Base-by-base conservation (phyloP, 208 protist genomes). In the Novymonas esmeraldas region DNA sequence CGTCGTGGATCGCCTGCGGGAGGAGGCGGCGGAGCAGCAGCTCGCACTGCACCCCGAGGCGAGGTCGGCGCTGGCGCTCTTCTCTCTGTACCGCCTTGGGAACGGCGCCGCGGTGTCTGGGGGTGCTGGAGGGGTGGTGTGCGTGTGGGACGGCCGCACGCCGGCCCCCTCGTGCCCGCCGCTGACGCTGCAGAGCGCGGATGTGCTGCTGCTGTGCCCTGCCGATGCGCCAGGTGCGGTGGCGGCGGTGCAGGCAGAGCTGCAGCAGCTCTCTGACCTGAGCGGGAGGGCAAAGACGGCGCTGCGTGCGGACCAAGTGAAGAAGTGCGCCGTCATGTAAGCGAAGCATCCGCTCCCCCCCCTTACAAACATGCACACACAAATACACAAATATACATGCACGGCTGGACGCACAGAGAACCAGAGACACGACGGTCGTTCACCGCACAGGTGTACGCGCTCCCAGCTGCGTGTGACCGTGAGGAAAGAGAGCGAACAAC, bases 291-390 rank as follows among this genome's bases (percentile, higher is more conserved):
- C 79, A 28, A 64, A 72, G 59, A 38, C 71, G 11, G 84, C 71
- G 24, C 68, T 91, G 46, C 64, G 64, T 39, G 55, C 78, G 38
- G 81, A 79, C 29, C 79, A 80, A 72, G 76, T 89, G 75, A 85
- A 84, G 64, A 78, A 81, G 71, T 92, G 89, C 59, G 33, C 28
- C 13, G 49, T 89, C 4, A 90, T 92, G 89, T 92, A 41, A 65
- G 36, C 5, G 7, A 11, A 11, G 36, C 7, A 41, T 41, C 11
- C 36, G 36, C 36, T 41, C 7, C 36, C 36, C 11, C n/a, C 3
- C 18, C 16, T 33, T 22, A 46, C 9, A 61, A 22, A 36, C 22
- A 50, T n/a, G 64, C 20, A 28, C 50, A 39, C 45, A 63, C 52
- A 36, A 14, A 28, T 13, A 28, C 20, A 29, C 33, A 54, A 38